phyloP scores from a whole-genome alignment of 2,329 filamentous ascomycete genomes.

The Cercospora sojina region DNA sequence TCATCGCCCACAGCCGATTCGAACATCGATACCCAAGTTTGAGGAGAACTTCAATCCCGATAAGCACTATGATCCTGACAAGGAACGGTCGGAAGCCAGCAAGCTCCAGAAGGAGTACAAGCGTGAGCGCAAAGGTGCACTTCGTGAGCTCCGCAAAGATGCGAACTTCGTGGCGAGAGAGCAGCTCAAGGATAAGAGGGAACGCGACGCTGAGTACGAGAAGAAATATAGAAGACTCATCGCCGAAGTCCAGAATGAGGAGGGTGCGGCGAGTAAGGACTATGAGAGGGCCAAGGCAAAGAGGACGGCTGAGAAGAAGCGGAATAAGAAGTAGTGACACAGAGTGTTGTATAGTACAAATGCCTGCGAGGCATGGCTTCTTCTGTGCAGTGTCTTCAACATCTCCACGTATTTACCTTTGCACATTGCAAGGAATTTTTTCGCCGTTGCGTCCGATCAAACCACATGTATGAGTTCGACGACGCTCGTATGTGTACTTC shows the following conservation, averaged over 20 bases:
- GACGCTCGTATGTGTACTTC: neutral
- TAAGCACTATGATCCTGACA: slow-evolving; percentile 96
- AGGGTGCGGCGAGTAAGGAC: slow-evolving; percentile 23
- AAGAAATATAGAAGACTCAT: slow-evolving; percentile 91
- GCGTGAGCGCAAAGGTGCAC: slow-evolving; percentile 88
- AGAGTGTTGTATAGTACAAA: neutral
- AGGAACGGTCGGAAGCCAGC: slow-evolving; percentile 78
- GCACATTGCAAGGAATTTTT: too few species aligned
- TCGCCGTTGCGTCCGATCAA: too few species aligned
- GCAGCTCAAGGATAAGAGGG: slow-evolving; percentile 88
- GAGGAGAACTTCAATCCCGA: slow-evolving; percentile 92
- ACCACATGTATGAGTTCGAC: neutral
- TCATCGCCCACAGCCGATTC: slow-evolving; percentile 85
- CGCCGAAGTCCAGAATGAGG: slow-evolving; percentile 74
- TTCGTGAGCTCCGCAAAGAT: slow-evolving; percentile 93
- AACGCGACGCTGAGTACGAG: slow-evolving; percentile 89
- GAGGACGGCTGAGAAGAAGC: slow-evolving; percentile 20
- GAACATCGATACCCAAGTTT: slow-evolving; percentile 86
- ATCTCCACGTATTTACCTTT: too few species aligned
- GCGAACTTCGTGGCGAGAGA: slow-evolving; percentile 90
- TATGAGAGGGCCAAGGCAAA: slow-evolving; percentile 25
- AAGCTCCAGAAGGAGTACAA: slow-evolving; percentile 90
- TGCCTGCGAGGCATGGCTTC: neutral
- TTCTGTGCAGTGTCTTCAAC: neutral
- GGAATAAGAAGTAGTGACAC: slow-evolving; percentile 11